Evolutionary conservation across 768 basidiomycete genomes (phyloP).

Genomic region (Lyophyllum shimeji): DNA sequence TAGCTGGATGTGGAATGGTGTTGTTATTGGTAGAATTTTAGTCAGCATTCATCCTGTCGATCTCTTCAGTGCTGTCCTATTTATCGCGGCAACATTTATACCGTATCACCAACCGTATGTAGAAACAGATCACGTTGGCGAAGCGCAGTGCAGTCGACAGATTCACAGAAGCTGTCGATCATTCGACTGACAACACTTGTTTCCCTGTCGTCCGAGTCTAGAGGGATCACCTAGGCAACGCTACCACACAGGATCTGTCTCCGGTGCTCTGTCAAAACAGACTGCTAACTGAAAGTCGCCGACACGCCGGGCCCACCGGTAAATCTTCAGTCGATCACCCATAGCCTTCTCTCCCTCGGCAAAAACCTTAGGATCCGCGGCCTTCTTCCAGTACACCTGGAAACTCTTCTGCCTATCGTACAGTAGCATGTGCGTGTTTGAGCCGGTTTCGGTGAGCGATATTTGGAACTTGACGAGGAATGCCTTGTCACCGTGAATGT

Average conservation of each 20-base stretch:
- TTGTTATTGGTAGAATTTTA: no score
- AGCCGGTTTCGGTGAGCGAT: constrained; percentile 13
- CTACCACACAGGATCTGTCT: constrained; percentile 22
- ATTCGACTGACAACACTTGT: no score
- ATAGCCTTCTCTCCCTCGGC: constrained; percentile 18
- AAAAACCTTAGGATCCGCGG: constrained; percentile 18
- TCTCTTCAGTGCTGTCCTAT: no score
- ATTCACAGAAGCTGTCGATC: background rate
- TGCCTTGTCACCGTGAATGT: constrained; percentile 22
- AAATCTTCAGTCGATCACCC: constrained; percentile 19
- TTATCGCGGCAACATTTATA: no score
- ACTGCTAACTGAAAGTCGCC: constrained; percentile 22
- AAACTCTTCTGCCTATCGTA: constrained; percentile 43
- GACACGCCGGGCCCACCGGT: constrained; percentile 21
- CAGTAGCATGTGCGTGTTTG: constrained; percentile 25
- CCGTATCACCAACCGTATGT: no score
- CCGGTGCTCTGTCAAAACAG: constrained; percentile 24
- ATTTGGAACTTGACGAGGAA: constrained; percentile 40
- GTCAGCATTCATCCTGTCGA: no score
- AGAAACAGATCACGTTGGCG: no score
- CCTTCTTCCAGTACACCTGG: constrained; percentile 27
- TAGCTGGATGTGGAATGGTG: no score
- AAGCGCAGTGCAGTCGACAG: no score
- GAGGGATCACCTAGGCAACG: background rate
- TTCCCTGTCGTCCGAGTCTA: background rate